Evolutionary conservation across 2,329 filamentous ascomycete species (phyloP), one percentile per base, ranked within the genome.

Genomic region (Aspergillus proliferans): DNA sequence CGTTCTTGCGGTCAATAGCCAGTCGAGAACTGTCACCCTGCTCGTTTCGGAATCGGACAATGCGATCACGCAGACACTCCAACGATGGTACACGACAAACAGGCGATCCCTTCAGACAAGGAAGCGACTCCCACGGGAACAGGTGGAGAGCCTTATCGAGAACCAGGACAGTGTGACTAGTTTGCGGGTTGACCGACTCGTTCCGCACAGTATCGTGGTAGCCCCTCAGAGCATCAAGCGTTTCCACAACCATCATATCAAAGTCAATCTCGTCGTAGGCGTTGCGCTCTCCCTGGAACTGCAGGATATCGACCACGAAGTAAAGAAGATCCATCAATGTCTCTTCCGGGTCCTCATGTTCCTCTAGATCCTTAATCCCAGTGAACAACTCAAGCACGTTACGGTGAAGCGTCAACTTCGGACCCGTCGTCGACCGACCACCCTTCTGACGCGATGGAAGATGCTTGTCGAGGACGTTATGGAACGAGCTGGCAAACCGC

Each of bases 261-360:
- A 97, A 95, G 68, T 97, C 92, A 54, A 98, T 88, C 71, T 98
- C 93, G 59, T 98, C 93, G 69, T 96, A 96, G 0, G 94, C 93
- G 64, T 97, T 98, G 43, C 84, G 82, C 71, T 98, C 94, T 14
- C 93, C 93, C 58, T 95, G 88, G 68, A 98, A 97, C 65, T 97
- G 93, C 2, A 98, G 76, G 46, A 97, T 91, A 61, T 98, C 93
- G 5, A 98, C 85, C 1, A 97, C 87, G 64, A 97, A 97, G 71
- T 96, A 97, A 3, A 98, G 79, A 24, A 98, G 74, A 65, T 98
- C 93, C 57, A 86, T 89, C n/a, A 98, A 73, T 0, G 86, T 83
- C 61, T 97, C 92, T 54, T 97, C 92, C 19, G 94, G 79, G 53
- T 95, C 89, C 50, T 84, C 81, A 1, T 84, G 80, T 6, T 80